Evolutionary conservation across 192 early-diverging fungal species (phyloP), one percentile per base, ranked within the genome.

Genomic region (Kickxella alabastrina): DNA sequence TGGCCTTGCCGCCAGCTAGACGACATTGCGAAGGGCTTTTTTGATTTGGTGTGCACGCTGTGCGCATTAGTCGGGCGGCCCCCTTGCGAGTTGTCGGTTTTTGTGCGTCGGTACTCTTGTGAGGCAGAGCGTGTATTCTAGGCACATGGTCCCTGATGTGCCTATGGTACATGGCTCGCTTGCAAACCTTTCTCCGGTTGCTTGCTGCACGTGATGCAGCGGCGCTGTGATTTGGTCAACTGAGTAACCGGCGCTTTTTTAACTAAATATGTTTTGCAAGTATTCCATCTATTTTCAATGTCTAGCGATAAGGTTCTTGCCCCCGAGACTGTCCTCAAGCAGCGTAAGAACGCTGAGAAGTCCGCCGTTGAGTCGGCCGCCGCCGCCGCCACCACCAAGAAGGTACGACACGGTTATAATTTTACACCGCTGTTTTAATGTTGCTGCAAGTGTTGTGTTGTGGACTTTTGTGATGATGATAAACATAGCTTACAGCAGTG

Each of bases 311-410:
- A 88, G 67, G 81, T 87, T 53, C 82, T 86, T 70, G 84, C 86
- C 58, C 89, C 89, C 77, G 89, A 92, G 78, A 89, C 88, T 57
- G 77, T 88, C 73, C 81, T 92, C 76, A 90, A 90, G 87, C 88
- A 89, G 83, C 83, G 85, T 64, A 85, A 87, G 78, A 62, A 74
- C 64, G 78, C 82, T 57, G 83, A 85, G 47, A 88, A 92, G 83
- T 66, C 80, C 25, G 80, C 81, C 54, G 83, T 78, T 54, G 79
- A 81, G 47, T 73, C 68, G 54, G 80, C 76, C 21, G 78, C 77
- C 48, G 75, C 55, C 31, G 36, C 54, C 36, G 62, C 51, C 31
- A 53, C 56, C 45, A 55, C 62, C 62, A 68, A 79, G 63, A 75
- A 68, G 68, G 64, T 65, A 68, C 27, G 59, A 13, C 18, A 43